phyloP scores from a whole-genome alignment of 345 rosid species.

The Leavenworthia alabamica region DNA sequence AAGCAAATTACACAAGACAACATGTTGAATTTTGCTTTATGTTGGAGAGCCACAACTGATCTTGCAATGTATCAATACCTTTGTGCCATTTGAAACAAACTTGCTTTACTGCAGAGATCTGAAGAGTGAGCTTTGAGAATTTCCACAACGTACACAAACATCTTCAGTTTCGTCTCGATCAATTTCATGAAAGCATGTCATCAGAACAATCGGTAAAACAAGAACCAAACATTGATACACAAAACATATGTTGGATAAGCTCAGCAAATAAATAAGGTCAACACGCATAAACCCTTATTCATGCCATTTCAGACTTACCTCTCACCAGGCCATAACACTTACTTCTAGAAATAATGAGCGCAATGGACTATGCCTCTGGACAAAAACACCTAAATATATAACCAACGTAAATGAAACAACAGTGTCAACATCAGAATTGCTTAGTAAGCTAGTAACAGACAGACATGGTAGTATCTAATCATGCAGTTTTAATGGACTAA shows the following conservation, averaged over 20 bases:
- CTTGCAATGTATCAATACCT: too few relatives aligned
- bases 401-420: too few relatives aligned
- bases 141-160: background rate
- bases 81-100: background rate
- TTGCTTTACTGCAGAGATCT: background rate
- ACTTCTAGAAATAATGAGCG: background rate
- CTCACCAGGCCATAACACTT: background rate
- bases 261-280: background rate
- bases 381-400: background rate
- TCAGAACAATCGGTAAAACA: background rate
- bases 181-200: background rate
- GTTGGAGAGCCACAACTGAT: too few relatives aligned
- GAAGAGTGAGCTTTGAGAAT: background rate
- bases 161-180: background rate
- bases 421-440: too few relatives aligned
- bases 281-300: background rate
- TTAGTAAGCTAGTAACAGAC: background rate
- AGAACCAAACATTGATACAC: background rate
- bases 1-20: background rate
- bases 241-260: background rate
- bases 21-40: background rate
- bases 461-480: background rate
- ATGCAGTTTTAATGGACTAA: too few relatives aligned
- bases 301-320: slow-evolving; percentile 9
- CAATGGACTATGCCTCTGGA: too few relatives aligned